Base-by-base conservation (phyloP, 306 rosid genomes). In the Luffa aegyptiaca region DNA sequence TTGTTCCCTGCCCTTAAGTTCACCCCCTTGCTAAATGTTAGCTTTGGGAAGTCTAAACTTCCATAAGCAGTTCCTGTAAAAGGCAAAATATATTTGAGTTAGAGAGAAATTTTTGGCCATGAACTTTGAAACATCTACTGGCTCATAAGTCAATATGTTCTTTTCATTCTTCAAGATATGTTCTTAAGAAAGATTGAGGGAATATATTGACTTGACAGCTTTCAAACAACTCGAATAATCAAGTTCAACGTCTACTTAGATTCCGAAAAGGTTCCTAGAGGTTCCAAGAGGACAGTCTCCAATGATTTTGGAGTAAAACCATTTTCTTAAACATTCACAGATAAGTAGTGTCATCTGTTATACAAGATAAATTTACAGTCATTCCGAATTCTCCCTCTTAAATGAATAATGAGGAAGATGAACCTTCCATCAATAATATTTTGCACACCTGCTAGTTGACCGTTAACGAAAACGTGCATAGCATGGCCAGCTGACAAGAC, bases 401-500 rank as follows among this genome's bases (percentile, higher is more conserved):
- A 21, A 73, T 49, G 10, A 49, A 7, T 7, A 14, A 66, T 66
- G 44, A 49, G 45, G 11, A 13, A 49, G 44, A 48, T 73, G 20
- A 71, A 74, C 31, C 44, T 48, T 48, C 58, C 33, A 49, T 35
- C 46, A 2, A 52, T 33, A 5, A 52, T 52, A 36, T 75, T 35
- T 35, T 77, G 73, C 90, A 46, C 68, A 95, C 99, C 99, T 86
- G 93, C 83, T 6, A 90, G 91, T 80, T 84, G 92, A 82, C 90
- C 91, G 45, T 95, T 93, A 84, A 93, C 66, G 63, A 95, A 95
- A 84, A 95, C 97, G 84, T 92, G 97, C 85, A 95, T 82, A 84
- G 97, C 97, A 88, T 95, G 99, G 36, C 99, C 99, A 76, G 97
- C 99, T 70, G 99, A 95, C 36, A 89, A 81, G 74, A 91, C 86